Evolutionary conservation across 257 asterid genomes (phyloP).

Genomic region (Verbascum thapsus): DNA sequence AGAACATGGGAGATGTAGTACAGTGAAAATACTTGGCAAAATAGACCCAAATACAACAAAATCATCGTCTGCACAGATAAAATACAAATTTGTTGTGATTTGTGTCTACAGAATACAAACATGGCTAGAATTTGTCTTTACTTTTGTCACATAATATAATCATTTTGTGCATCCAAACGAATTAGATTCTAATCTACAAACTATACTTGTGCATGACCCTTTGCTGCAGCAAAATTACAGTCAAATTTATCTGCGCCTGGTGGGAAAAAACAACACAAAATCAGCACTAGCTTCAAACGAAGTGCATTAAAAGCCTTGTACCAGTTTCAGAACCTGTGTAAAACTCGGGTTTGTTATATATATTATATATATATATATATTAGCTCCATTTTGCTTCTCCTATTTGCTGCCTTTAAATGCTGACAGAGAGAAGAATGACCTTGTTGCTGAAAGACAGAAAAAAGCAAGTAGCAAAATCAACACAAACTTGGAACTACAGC

Average conservation of each 20-base stretch:
- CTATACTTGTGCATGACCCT: constrained; percentile 20
- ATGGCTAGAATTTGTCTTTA: constrained; percentile 20
- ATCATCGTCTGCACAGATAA: constrained; percentile 17
- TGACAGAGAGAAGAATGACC: constrained; percentile 99
- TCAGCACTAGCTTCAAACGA: constrained; percentile 21
- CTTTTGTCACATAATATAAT: constrained; percentile 29
- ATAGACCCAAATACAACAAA: constrained; percentile 39
- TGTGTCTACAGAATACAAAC: constrained; percentile 28
- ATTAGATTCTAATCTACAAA: constrained; percentile 38
- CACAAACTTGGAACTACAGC: background rate
- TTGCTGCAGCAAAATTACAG: constrained; percentile 25
- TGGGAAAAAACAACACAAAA: constrained; percentile 5
- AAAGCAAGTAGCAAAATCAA: constrained; percentile 22
- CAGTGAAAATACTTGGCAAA: constrained; percentile 26
- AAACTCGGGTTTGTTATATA: constrained; percentile 14
- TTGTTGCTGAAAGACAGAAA: constrained; percentile 68
- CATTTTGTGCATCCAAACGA: constrained; percentile 31
- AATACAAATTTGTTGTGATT: constrained; percentile 32
- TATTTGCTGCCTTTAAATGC: constrained; percentile 92
- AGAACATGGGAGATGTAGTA: constrained; percentile 25
- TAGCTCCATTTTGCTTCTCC: constrained; percentile 38
- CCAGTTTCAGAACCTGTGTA: constrained; percentile 13
- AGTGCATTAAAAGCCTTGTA: constrained; percentile 6
- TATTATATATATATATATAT: too few relatives aligned
- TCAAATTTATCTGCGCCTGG: constrained; percentile 5